phyloP scores from a whole-genome alignment of 2,329 filamentous ascomycete species.

The Monilinia fructigena region DNA sequence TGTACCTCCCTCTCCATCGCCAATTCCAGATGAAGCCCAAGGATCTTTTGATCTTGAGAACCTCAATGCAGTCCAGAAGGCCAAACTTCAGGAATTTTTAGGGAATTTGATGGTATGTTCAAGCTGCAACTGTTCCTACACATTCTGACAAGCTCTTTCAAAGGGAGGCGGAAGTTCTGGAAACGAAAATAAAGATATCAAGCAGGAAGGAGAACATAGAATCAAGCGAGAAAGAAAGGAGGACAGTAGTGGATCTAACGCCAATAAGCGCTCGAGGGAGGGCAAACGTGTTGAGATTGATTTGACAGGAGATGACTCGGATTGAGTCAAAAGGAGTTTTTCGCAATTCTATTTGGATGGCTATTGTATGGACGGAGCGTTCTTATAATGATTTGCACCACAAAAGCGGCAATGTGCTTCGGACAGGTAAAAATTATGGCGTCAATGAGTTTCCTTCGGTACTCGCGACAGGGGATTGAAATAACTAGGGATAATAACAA shows the following conservation, averaged over 20 bases:
- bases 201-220: not conserved
- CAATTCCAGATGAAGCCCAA: not conserved
- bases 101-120: not conserved
- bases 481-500: not conserved
- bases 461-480: not conserved
- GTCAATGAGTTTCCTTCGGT: not conserved
- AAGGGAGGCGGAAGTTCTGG: not conserved
- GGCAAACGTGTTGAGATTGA: constrained; percentile 8
- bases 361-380: not conserved
- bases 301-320: constrained; percentile 6
- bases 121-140: no score
- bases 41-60: constrained; percentile 1
- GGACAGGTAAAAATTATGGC: fast-evolving
- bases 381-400: no score
- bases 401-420: not conserved
- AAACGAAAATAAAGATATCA: not conserved
- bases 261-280: not conserved
- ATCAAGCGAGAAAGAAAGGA: not conserved
- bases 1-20: not conserved
- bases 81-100: constrained; percentile 9
- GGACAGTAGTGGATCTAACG: not conserved
- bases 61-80: constrained; percentile 7
- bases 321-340: not conserved
- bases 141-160: not conserved
- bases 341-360: no score